Percentiles rank a stretch among this genome's conserved stretches.
Evolutionary conservation across 2,329 filamentous ascomycete species (phyloP).

Genomic region (Ophiostoma novo-ulmi): DNA sequence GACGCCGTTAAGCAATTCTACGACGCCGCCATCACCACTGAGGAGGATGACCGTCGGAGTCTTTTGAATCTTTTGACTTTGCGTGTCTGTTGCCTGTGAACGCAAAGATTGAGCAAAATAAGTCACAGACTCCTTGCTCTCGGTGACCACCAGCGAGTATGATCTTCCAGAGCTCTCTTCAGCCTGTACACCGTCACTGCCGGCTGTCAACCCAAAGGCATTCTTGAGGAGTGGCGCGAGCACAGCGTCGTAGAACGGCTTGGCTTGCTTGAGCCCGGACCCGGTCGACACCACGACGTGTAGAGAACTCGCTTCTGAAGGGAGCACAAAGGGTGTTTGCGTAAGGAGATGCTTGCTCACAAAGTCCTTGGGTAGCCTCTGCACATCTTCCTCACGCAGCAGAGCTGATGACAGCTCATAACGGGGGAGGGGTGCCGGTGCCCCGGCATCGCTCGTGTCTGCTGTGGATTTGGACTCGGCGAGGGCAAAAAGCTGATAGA

Average conservation of each 20-base stretch:
- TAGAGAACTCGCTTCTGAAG: conserved; percentile 33
- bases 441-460: neutral
- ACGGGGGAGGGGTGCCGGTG: neutral
- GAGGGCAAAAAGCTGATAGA: neutral
- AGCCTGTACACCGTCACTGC: conserved; percentile 15
- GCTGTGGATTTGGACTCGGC: neutral
- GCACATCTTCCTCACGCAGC: neutral
- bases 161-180: neutral
- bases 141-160: conserved; percentile 58
- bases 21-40: conserved; percentile 80
- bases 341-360: neutral
- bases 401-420: neutral
- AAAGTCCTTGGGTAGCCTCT: neutral
- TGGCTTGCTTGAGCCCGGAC: conserved; percentile 58
- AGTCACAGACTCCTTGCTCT: conserved; percentile 57
- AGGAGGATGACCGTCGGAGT: conserved; percentile 61
- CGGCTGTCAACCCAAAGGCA: conserved; percentile 38
- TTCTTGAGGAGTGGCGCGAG: conserved; percentile 53
- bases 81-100: neutral
- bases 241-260: conserved; percentile 50
- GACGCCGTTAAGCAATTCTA: conserved; percentile 71
- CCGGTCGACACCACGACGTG: conserved; percentile 63
- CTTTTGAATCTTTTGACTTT: neutral
- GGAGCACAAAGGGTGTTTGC: neutral
- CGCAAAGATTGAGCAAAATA: conserved; percentile 50